These are phyloP conservation scores for Phylloporus rhodoxanthus DNA, from an alignment of 768 basidiomycete genomes.

Conservation along the genomic window DNA sequence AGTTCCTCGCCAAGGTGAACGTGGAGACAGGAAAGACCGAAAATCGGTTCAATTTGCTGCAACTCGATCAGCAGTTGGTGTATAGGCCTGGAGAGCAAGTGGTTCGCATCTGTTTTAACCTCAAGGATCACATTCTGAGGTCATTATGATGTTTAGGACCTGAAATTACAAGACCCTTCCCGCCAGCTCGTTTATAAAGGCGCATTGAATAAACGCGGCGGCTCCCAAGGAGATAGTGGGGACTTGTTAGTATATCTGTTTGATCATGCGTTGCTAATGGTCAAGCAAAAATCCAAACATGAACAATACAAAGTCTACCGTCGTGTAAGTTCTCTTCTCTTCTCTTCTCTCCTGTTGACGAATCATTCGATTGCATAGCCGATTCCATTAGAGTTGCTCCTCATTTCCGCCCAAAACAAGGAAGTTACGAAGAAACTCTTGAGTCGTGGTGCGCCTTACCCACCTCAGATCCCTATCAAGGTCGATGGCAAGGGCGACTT, in stretches of 20 bases:
- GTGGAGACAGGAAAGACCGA: constrained; percentile 92
- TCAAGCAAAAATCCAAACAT: constrained; percentile 88
- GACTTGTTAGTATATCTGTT: constrained; percentile 93
- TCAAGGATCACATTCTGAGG: not conserved
- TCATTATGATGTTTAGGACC: constrained; percentile 46
- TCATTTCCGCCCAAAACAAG: constrained; percentile 60
- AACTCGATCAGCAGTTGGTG: constrained; percentile 85
- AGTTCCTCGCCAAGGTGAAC: constrained; percentile 85
- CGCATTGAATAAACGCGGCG: constrained; percentile 76
- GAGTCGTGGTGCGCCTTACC: constrained; percentile 35
- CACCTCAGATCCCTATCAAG: constrained; percentile 46
- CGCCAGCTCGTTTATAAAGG: constrained; percentile 92
- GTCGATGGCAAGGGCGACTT: constrained; percentile 76
- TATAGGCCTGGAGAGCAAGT: constrained; percentile 89
- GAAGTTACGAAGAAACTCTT: constrained; percentile 42
- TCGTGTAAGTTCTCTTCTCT: constrained; percentile 50
- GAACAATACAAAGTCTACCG: constrained; percentile 93
- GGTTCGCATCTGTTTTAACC: constrained; percentile 41
- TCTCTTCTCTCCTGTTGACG: not conserved
- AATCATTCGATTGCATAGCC: constrained; percentile 47
- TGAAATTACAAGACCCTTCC: constrained; percentile 80
- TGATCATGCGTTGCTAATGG: constrained; percentile 94
- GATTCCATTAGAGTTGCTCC: constrained; percentile 89
- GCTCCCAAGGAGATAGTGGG: constrained; percentile 67
- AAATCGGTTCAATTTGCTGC: constrained; percentile 91